Conservation (phyloP, 192 early-diverging fungal species). For the Entomortierella parvispora region DNA sequence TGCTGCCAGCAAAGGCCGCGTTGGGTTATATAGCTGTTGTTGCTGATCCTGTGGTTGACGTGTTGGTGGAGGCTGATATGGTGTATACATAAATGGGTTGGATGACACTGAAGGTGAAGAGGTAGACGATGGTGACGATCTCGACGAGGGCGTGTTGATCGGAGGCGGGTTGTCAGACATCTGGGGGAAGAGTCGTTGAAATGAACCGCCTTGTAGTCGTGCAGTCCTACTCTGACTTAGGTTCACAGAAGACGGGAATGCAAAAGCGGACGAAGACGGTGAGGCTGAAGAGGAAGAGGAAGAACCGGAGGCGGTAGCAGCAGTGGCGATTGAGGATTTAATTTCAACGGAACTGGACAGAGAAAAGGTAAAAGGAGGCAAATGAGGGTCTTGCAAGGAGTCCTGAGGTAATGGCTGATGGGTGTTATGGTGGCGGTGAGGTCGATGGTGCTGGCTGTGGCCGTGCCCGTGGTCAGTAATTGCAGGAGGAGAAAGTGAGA, state of each 20-base stretch:
- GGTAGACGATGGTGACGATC: not conserved
- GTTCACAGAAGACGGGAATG: not conserved
- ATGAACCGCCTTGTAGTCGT: not conserved
- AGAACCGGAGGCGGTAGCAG: not conserved
- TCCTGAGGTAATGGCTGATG: not conserved
- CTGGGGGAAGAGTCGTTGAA: too few species aligned
- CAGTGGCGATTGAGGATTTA: too few species aligned
- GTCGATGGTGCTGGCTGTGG: not conserved
- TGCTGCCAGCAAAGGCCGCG: not conserved
- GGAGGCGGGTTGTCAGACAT: too few species aligned
- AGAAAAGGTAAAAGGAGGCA: not conserved
- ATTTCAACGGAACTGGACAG: too few species aligned
- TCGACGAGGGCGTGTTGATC: not conserved
- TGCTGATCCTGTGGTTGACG: not conserved
- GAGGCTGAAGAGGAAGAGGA: slow-evolving; percentile 2
- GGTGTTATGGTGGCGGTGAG: not conserved
- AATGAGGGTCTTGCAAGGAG: slow-evolving; percentile 3
- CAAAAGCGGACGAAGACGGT: not conserved
- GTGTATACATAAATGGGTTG: not conserved
- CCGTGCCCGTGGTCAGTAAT: not conserved
- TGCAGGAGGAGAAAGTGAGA: not conserved
- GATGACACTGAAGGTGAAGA: not conserved
- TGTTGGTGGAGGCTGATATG: slow-evolving; percentile 28
- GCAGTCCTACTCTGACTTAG: not conserved
- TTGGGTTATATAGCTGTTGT: too few species aligned